Evolutionary conservation across 345 rosid species (phyloP).

Genomic region (Sisymbrium irio): DNA sequence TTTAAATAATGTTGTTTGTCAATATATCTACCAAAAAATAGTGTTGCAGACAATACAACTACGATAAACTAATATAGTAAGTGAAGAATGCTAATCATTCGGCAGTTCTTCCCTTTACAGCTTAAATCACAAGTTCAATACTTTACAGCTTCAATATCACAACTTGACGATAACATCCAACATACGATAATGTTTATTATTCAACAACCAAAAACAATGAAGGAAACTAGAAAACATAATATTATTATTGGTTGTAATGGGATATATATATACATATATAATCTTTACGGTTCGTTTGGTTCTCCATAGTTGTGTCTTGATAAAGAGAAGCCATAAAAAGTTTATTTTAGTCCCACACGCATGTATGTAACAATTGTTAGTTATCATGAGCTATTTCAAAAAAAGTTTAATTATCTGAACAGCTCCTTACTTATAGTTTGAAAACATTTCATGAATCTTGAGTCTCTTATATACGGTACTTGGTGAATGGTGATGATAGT

Average conservation of each 20-base stretch:
- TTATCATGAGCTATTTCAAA: neutral
- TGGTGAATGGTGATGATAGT: neutral
- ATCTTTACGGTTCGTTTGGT: constrained; percentile 7
- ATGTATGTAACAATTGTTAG: constrained; percentile 10
- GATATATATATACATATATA: no score
- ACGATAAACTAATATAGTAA: neutral
- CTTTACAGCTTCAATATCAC: constrained; percentile 35
- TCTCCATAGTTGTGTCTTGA: constrained; percentile 24
- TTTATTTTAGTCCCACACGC: constrained; percentile 25
- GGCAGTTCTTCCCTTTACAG: constrained; percentile 31
- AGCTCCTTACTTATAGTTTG: neutral
- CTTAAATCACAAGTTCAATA: constrained; percentile 5
- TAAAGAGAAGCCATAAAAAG: constrained; percentile 15
- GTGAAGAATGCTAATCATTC: constrained; percentile 24
- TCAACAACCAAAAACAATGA: neutral
- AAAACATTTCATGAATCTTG: neutral
- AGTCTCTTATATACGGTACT: no score
- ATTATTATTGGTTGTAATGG: neutral
- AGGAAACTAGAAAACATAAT: neutral
- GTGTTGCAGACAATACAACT: neutral
- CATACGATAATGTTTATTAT: neutral
- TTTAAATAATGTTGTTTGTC: neutral
- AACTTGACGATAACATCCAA: constrained; percentile 10
- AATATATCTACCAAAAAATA: neutral
- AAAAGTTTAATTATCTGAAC: neutral